Conservation (phyloP, 331 rosid genomes). For the Pyrus hybrid region DNA sequence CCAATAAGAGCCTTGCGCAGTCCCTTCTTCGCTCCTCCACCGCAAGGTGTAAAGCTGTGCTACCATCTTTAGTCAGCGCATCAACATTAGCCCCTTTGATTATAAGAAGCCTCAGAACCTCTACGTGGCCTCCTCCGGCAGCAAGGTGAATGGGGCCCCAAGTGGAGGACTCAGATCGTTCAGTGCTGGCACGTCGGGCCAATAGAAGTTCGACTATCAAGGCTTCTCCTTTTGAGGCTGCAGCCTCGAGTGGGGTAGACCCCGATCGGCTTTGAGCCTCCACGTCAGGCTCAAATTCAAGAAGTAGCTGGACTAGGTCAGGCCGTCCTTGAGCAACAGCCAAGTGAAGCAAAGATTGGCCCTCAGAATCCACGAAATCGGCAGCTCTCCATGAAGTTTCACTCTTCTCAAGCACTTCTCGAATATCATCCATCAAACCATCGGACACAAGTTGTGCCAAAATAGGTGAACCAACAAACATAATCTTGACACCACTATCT, state of each 20-base stretch:
- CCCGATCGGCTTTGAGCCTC: conserved; percentile 39
- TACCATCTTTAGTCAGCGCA: conserved; percentile 43
- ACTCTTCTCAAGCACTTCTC: conserved; percentile 62
- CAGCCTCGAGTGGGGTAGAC: conserved; percentile 56
- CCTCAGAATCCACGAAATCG: conserved; percentile 41
- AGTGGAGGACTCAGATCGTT: conserved; percentile 33
- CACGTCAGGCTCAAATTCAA: conserved; percentile 52
- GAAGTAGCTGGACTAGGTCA: conserved; percentile 59
- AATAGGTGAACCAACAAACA: too few relatives aligned
- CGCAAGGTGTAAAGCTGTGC: conserved; percentile 66
- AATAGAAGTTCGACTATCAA: conserved; percentile 67
- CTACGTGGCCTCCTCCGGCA: conserved; percentile 51
- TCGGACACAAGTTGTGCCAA: conserved; percentile 18
- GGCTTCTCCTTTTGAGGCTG: conserved; percentile 36
- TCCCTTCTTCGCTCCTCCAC: conserved; percentile 49
- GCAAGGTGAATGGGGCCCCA: conserved; percentile 61
- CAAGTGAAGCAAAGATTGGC: conserved; percentile 53
- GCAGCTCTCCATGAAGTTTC: conserved; percentile 53
- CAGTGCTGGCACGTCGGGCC: conserved; percentile 52
- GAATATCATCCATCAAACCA: conserved; percentile 53
- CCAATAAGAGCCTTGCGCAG: conserved; percentile 48
- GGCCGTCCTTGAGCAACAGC: conserved; percentile 42
- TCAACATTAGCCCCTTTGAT: conserved; percentile 60
- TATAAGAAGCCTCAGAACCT: conserved; percentile 64
- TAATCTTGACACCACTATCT: conserved; percentile 56